Evolutionary conservation across 495 filamentous ascomycete genomes (phyloP), one percentile per base, ranked within the genome.

Genomic region (Parathielavia appendiculata): DNA sequence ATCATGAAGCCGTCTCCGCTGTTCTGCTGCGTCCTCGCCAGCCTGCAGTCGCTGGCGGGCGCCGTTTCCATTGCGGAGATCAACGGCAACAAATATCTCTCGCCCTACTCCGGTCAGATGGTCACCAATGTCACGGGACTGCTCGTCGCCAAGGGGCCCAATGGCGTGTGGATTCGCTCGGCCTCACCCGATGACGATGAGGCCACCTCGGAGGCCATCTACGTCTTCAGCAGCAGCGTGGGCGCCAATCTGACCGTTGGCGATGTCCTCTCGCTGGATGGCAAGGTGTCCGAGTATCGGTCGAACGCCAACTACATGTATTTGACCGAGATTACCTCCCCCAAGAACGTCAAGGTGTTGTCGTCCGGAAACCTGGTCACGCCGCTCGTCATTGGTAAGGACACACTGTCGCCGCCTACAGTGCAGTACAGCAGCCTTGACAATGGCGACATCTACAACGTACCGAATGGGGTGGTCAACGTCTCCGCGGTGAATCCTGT

Each of bases 71-170:
- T 87, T 62, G 71, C 73, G 39, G 76, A 82, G 57, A 86, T 87
- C 73, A 84, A 83, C 61, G 83, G 83, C 57, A 73, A 80, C 51
- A 75, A 66, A n/a, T 86, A 75, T 71, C 62, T 83, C 38, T 87
- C 84, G 20, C 74, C 82, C 0, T 77, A 76, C 64, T 72, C 71
- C 5, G 77, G 76, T 11, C 54, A 81, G 60, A 68, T 59, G 0
- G 78, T 86, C 41, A 76, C 73, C 11, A 72, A 77, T 40, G 73
- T 87, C 39, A 76, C 76, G 9, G 84, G 84, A 6, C 65, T 86
- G 23, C 74, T 86, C n/a, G 80, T 80, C 13, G 84, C 81, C 32
- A 82, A 81, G 67, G 78, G 77, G 0, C 75, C 78, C 12, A 72
- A 71, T 47, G 83, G 84, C 1, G 74, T 86, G 66, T 86, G 74